A percentile compares a stretch with the other conserved stretches of the same genome.
phyloP scores from a whole-genome alignment of 2,329 filamentous ascomycete genomes.

The Aspergillus aculeatinus region DNA sequence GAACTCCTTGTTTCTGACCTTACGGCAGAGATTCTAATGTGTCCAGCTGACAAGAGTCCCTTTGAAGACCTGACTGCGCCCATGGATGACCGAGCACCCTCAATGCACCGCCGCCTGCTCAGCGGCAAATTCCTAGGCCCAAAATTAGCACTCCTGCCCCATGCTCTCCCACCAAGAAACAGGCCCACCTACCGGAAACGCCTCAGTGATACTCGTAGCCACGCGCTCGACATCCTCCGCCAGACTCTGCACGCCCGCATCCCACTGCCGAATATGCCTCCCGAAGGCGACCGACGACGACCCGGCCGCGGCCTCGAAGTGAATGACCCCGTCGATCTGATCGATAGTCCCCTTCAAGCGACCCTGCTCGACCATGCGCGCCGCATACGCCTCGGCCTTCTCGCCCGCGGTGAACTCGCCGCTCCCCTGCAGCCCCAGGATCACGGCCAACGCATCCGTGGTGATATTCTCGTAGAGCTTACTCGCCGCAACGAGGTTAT shows the following conservation, averaged over 20 bases:
- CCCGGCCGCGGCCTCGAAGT: slow-evolving; percentile 65
- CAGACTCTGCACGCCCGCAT: slow-evolving; percentile 79
- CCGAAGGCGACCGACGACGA: slow-evolving; percentile 60
- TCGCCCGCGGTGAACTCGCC: slow-evolving; percentile 55
- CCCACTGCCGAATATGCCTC: slow-evolving; percentile 79
- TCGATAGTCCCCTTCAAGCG: slow-evolving; percentile 86
- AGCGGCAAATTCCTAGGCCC: slow-evolving; percentile 32
- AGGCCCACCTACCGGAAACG: slow-evolving; percentile 65
- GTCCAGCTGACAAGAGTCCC: no score
- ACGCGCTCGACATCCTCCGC: slow-evolving; percentile 88
- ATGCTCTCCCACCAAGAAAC: background rate
- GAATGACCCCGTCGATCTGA: slow-evolving; percentile 85
- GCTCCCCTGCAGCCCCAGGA: slow-evolving; percentile 68
- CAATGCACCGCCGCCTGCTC: slow-evolving; percentile 36
- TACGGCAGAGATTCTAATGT: no score
- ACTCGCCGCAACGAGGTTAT: slow-evolving; percentile 87
- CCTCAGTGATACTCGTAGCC: slow-evolving; percentile 74
- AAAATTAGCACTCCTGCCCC: slow-evolving; percentile 2
- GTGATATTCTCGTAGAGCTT: slow-evolving; percentile 75
- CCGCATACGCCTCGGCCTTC: slow-evolving; percentile 86
- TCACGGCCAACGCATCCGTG: slow-evolving; percentile 70
- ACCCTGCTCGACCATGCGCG: slow-evolving; percentile 93
- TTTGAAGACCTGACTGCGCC: no score
- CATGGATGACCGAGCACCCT: slow-evolving; percentile 3
- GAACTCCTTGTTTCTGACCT: no score